Conservation (phyloP, 2,329 filamentous ascomycete species). For the Aspergillus pseudoviridinutans region DNA sequence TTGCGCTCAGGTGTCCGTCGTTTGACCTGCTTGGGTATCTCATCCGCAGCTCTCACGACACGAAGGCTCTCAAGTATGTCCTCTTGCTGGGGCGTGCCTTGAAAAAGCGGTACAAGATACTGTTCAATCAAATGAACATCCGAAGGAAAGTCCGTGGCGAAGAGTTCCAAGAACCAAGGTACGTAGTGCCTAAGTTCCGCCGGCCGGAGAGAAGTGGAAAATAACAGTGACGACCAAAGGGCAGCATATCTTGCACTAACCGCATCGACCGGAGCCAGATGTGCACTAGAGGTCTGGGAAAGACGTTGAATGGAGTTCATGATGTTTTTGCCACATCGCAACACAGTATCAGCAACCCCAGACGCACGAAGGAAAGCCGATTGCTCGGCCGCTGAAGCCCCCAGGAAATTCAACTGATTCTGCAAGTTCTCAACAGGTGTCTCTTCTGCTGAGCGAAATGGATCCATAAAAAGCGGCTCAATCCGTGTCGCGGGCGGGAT, state of each 20-base stretch:
- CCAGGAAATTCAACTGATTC: conserved; percentile 54
- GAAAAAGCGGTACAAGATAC: conserved; percentile 62
- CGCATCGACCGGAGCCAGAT: conserved; percentile 47
- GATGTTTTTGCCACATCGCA: conserved; percentile 78
- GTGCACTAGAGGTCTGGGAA: conserved; percentile 28
- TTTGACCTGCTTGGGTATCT: conserved; percentile 49
- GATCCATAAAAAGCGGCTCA: conserved; percentile 75
- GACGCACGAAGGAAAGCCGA: conserved; percentile 61
- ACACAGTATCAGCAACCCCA: conserved; percentile 62
- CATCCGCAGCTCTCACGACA: conserved; percentile 54
- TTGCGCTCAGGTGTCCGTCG: conserved; percentile 30
- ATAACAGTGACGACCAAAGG: conserved; percentile 65
- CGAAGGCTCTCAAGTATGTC: conserved; percentile 52
- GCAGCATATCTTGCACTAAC: conserved; percentile 66
- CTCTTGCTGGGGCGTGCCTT: conserved; percentile 49
- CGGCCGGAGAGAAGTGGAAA: conserved; percentile 39
- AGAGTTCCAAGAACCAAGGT: conserved; percentile 60
- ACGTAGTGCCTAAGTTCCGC: conserved; percentile 60
- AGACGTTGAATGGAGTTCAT: conserved; percentile 62
- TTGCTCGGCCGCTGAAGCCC: conserved; percentile 36
- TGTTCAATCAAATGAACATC: conserved; percentile 69
- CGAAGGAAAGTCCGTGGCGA: conserved; percentile 63
- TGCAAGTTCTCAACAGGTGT: conserved; percentile 58
- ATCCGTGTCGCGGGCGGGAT: conserved; percentile 18
- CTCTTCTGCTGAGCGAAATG: conserved; percentile 68